phyloP scores from a whole-genome alignment of 1,284 basidiomycete genomes.

The Heliocybe sulcata region DNA sequence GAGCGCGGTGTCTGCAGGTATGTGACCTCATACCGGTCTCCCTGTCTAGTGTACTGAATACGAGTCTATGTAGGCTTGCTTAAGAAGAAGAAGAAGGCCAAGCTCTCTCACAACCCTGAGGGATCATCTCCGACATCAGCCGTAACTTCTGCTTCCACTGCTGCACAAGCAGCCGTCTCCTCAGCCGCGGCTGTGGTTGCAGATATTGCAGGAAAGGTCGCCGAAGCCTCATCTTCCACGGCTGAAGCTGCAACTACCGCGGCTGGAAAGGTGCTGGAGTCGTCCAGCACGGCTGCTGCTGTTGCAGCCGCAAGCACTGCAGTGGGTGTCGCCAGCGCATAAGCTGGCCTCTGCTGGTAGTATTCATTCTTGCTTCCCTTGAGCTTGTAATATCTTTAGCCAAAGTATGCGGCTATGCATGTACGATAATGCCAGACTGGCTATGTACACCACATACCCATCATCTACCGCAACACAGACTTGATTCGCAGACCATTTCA shows the following conservation, averaged over 20 bases:
- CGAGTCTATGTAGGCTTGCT: slow-evolving; percentile 41
- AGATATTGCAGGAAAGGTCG: background rate
- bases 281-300: slow-evolving; percentile 7
- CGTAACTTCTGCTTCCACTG: background rate
- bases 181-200: background rate
- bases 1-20: slow-evolving; percentile 82
- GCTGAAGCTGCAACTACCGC: background rate
- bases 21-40: slow-evolving; percentile 14
- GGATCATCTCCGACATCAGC: background rate
- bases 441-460: too few species aligned
- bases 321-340: background rate
- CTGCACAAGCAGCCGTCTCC: background rate
- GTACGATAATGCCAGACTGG: too few species aligned
- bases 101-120: slow-evolving; percentile 29
- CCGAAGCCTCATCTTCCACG: background rate
- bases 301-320: slow-evolving; percentile 2
- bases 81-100: slow-evolving; percentile 86
- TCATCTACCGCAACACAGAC: too few species aligned
- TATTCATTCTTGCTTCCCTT: background rate
- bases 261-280: background rate
- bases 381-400: background rate
- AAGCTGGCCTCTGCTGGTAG: background rate
- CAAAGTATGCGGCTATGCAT: too few species aligned
- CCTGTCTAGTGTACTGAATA: slow-evolving; percentile 9
- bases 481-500: too few species aligned